Evolutionary conservation across 78 protist species (phyloP).

Genomic region (Polysphondylium violaceum): DNA sequence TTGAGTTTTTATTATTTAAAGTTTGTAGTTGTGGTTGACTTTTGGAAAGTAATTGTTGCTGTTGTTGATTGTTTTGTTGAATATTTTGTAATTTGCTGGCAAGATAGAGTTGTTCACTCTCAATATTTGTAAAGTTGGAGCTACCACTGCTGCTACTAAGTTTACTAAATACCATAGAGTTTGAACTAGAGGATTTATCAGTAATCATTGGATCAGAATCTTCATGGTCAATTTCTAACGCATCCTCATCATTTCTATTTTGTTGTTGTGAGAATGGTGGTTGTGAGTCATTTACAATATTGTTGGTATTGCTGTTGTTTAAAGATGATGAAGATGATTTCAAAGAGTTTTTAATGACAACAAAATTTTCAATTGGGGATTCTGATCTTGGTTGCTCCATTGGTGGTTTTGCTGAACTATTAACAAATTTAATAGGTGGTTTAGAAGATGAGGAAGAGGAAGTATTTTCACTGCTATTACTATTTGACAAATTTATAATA

Average conservation of each 20-base stretch:
- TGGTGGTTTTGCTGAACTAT: no score
- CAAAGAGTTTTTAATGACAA: no score
- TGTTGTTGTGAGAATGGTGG: neutral
- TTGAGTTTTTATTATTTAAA: neutral
- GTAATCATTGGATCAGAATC: no score
- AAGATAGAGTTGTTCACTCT: neutral
- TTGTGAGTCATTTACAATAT: neutral
- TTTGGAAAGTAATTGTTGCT: neutral
- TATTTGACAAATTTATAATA: neutral
- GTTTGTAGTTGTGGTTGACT: neutral
- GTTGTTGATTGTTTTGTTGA: neutral
- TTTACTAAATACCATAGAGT: neutral
- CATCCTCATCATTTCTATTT: neutral
- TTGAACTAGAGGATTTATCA: neutral
- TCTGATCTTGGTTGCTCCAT: no score
- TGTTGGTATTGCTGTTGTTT: neutral
- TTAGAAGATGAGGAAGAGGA: neutral
- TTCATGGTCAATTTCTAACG: conserved; percentile 5
- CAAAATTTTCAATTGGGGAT: no score
- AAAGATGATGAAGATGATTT: neutral
- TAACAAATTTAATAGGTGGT: no score
- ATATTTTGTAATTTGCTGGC: neutral
- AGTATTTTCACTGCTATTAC: neutral
- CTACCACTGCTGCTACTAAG: neutral
- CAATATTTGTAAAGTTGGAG: neutral